Conservation (phyloP, 495 filamentous ascomycete species). For the Elasticomyces elasticus region DNA sequence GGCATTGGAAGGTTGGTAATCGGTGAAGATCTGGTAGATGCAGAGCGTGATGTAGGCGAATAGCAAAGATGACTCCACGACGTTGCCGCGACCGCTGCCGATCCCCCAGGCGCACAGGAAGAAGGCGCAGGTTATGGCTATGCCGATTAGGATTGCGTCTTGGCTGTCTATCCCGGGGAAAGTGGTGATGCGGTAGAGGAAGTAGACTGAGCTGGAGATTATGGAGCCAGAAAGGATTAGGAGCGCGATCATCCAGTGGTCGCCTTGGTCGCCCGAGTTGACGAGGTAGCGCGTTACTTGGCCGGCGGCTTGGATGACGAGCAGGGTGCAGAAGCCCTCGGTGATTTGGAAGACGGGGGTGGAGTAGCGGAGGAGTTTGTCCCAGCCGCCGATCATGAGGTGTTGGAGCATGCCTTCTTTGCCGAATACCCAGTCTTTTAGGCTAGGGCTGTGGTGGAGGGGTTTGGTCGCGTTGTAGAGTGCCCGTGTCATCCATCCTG, state of each 20-base stretch:
- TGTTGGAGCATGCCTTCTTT: conserved; percentile 66
- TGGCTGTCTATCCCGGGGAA: conserved; percentile 90
- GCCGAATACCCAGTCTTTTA: conserved; percentile 77
- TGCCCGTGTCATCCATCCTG: conserved; percentile 70
- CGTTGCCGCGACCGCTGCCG: conserved; percentile 85
- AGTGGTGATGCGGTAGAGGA: conserved; percentile 85
- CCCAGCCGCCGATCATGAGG: conserved; percentile 75
- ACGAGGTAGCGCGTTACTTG: conserved; percentile 95
- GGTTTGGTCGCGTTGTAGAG: conserved; percentile 55
- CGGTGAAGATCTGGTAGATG: conserved; percentile 98
- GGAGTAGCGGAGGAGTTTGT: conserved; percentile 78
- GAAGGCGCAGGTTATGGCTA: conserved; percentile 78
- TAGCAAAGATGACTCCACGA: conserved; percentile 87
- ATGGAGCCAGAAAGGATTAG: conserved; percentile 79
- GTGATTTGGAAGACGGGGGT: conserved; percentile 90
- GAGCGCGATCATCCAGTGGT: conserved; percentile 94
- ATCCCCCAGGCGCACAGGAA: conserved; percentile 93
- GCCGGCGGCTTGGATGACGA: conserved; percentile 90
- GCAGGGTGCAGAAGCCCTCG: conserved; percentile 90
- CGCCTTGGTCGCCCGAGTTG: conserved; percentile 68
- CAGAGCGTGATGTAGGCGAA: conserved; percentile 96
- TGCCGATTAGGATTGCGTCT: conserved; percentile 88
- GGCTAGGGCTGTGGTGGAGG: conserved; percentile 39
- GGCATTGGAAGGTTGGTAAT: conserved; percentile 56
- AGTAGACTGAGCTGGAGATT: conserved; percentile 89